These are phyloP conservation scores for Cyberlindnera veronae DNA, from an alignment of 805 yeast genomes.

Conservation along the genomic window DNA sequence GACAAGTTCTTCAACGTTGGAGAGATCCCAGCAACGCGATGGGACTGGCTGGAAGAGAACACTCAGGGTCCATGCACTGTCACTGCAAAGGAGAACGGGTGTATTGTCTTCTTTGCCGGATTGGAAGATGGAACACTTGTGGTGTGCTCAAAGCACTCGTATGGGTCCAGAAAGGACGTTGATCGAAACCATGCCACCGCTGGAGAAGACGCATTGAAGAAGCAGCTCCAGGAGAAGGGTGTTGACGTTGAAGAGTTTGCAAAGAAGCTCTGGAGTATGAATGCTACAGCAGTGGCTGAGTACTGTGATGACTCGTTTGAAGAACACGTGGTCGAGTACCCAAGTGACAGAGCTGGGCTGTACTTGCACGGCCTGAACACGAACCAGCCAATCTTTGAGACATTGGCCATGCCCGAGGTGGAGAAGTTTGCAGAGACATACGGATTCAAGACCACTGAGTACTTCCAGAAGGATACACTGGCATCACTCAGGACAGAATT, in stretches of 20 bases:
- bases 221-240: conserved; percentile 45
- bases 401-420: conserved; percentile 62
- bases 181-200: conserved; percentile 69
- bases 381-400: conserved; percentile 60
- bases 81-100: conserved; percentile 89
- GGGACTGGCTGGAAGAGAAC: conserved; percentile 39
- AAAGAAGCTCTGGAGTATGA: conserved; percentile 40
- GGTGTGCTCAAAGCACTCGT: conserved; percentile 89
- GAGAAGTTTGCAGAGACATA: conserved; percentile 54
- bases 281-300: conserved; percentile 87
- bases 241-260: conserved; percentile 53
- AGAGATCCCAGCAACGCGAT: conserved; percentile 55
- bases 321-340: conserved; percentile 84
- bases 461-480: conserved; percentile 36
- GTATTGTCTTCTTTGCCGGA: conserved; percentile 82
- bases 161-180: conserved; percentile 60
- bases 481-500: conserved; percentile 47
- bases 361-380: conserved; percentile 86
- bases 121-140: conserved; percentile 69
- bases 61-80: conserved; percentile 78
- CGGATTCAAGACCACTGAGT: conserved; percentile 68
- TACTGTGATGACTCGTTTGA: conserved; percentile 90
- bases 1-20: conserved; percentile 87
- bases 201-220: conserved; percentile 57
- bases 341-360: conserved; percentile 65